Conservation (phyloP, 768 basidiomycete species). For the Tricholoma hemisulphureum region DNA sequence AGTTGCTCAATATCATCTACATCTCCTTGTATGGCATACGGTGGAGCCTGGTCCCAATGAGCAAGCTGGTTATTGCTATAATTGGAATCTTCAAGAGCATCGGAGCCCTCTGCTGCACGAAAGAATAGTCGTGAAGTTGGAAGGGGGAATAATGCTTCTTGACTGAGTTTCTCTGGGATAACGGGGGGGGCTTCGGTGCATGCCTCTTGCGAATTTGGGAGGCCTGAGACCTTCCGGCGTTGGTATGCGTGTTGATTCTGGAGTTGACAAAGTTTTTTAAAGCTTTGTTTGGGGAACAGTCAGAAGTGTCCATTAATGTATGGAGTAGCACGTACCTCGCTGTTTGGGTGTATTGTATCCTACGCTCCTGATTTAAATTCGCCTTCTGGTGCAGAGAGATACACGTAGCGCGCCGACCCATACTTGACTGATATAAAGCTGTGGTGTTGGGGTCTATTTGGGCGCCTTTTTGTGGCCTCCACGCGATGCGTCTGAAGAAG, state of each 20-base stretch:
- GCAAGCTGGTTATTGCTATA: background rate
- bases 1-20: no score
- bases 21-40: no score
- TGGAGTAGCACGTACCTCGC: background rate
- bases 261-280: background rate
- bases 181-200: background rate
- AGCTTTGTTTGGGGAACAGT: background rate
- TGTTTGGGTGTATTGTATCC: background rate
- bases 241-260: background rate
- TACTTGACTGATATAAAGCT: no score
- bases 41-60: background rate
- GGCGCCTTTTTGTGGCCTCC: no score
- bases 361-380: no score
- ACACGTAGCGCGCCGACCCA: background rate
- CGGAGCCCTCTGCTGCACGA: background rate
- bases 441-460: background rate
- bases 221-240: background rate
- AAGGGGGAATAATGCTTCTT: background rate
- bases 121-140: background rate
- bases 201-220: background rate
- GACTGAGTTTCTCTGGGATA: background rate
- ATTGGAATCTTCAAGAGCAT: background rate
- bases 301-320: background rate
- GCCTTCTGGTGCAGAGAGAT: background rate
- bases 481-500: background rate